phyloP scores from a whole-genome alignment of 2,329 filamentous ascomycete genomes.

The Aulographum hederae region DNA sequence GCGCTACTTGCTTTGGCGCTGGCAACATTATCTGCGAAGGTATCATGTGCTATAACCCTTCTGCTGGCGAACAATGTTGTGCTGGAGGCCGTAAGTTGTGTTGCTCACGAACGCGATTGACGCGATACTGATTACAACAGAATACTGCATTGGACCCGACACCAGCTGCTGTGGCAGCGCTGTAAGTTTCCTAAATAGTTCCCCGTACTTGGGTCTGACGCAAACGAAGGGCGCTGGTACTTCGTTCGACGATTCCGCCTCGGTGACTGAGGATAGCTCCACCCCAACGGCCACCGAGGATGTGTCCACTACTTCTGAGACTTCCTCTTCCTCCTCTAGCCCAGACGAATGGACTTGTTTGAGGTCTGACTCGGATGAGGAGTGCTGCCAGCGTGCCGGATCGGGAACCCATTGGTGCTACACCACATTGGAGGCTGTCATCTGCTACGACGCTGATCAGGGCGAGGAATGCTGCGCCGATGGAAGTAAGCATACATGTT shows the following conservation, averaged over 20 bases:
- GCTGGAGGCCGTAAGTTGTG: conserved; percentile 3
- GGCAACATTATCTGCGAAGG: conserved; percentile 3
- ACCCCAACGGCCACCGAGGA: neutral
- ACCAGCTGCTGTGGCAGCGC: neutral
- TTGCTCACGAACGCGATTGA: neutral
- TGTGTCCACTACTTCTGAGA: neutral
- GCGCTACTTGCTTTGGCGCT: conserved; percentile 4
- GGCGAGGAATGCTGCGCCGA: neutral
- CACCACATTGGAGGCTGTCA: neutral
- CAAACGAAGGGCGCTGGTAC: neutral
- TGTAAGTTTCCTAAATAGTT: neutral
- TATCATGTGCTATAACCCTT: conserved; percentile 4
- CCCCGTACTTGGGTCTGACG: neutral
- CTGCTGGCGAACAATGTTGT: conserved; percentile 4
- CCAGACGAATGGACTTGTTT: neutral
- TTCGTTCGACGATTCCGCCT: neutral
- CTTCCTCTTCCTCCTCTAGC: neutral
- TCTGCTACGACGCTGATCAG: neutral
- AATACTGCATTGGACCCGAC: neutral
- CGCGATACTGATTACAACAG: neutral
- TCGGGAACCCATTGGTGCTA: neutral
- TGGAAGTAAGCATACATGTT: neutral
- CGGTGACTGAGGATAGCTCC: neutral
- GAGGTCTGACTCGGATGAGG: neutral
- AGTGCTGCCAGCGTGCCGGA: neutral